Conservation (phyloP, 2,329 filamentous ascomycete species). For the Thelonectria discophora region DNA sequence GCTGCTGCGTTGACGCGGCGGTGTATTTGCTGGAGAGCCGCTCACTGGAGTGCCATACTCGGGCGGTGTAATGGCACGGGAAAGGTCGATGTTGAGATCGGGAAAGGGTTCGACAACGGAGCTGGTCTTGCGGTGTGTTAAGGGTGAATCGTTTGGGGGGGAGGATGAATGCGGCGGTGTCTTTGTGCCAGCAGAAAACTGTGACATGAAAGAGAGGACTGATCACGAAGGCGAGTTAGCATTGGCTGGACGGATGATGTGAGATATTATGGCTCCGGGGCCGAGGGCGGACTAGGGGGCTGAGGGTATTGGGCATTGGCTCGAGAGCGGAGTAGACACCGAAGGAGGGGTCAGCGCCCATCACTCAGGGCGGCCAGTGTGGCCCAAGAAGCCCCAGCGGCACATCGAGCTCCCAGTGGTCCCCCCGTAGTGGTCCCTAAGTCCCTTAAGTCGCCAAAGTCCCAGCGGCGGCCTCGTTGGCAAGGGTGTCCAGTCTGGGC, state of each 20-base stretch:
- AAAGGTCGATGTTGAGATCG: conserved; percentile 49
- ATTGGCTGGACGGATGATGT: conserved; percentile 34
- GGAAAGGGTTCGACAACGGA: conserved; percentile 46
- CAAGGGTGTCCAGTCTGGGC: conserved; percentile 14
- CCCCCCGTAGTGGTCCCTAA: conserved; percentile 8
- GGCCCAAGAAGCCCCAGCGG: conserved; percentile 16
- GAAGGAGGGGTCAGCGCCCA: conserved; percentile 1
- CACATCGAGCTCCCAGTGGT: conserved; percentile 14
- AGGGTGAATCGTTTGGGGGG: conserved; percentile 50
- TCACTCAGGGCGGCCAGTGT: conserved; percentile 19
- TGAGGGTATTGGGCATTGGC: conserved; percentile 23
- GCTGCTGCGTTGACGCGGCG: conserved; percentile 56
- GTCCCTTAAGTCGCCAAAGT: conserved; percentile 9
- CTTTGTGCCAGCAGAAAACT: conserved; percentile 68
- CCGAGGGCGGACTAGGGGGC: conserved; percentile 21
- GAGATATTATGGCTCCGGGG: conserved; percentile 39
- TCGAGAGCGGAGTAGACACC: conserved; percentile 4
- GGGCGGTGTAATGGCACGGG: conserved; percentile 52
- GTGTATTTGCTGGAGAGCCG: conserved; percentile 54
- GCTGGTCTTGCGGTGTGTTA: conserved; percentile 44
- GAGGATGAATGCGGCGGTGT: conserved; percentile 57
- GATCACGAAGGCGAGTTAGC: conserved; percentile 40
- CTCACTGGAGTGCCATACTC: conserved; percentile 56
- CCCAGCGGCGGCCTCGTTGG: conserved; percentile 17
- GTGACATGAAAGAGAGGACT: conserved; percentile 92